Evolutionary conservation across 345 rosid species (phyloP), one percentile per base, ranked within the genome.

Genomic region (Dovyalis caffra): DNA sequence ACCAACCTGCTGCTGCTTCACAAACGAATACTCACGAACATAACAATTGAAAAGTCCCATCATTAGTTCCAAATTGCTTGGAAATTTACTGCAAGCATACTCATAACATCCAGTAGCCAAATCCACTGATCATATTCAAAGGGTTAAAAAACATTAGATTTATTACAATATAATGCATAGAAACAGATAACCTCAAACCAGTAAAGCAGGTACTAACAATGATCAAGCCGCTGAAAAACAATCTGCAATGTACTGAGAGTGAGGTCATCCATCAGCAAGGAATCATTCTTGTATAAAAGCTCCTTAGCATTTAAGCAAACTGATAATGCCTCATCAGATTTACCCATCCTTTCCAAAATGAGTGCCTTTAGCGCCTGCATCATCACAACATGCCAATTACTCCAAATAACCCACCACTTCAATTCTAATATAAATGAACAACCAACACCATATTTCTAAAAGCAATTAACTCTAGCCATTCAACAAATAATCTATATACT

Each of bases 1-100:
- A 80, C 88, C 66, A 86, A 95, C 99, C 98, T 91, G 99, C 70
- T 95, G 99, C 83, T 93, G 99, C 88, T 84, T 93, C 73, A 95
- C 99, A 62, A 91, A 95, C 15, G 97, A 93, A 85, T 88, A 93
- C 53, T 91, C 98, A 28, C 93, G 97, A 73, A 95, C 97, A 73
- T 88, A 91, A 78, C 99, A 95, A 84, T 95, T 93, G 83, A 95
- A 95, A 68, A 95, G 97, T 33, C 98, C 99, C 96, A 90, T 93
- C 95, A 95, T 89, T 33, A 91, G 83, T 74, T 93, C 99, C 83
- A 93, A 75, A 81, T 91, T 95, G 81, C 83, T 89, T 5, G 96
- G 90, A 73, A 86, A 87, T 76, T 88, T 95, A 23, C 87, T 86
- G 77, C 95, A 91, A 8, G 98, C 96, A 78, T 90, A 86, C 80